A percentile compares a stretch with the other conserved stretches of the same genome.
Conservation (phyloP, 163 green algal genomes). For the Prototheca wickerhamii region DNA sequence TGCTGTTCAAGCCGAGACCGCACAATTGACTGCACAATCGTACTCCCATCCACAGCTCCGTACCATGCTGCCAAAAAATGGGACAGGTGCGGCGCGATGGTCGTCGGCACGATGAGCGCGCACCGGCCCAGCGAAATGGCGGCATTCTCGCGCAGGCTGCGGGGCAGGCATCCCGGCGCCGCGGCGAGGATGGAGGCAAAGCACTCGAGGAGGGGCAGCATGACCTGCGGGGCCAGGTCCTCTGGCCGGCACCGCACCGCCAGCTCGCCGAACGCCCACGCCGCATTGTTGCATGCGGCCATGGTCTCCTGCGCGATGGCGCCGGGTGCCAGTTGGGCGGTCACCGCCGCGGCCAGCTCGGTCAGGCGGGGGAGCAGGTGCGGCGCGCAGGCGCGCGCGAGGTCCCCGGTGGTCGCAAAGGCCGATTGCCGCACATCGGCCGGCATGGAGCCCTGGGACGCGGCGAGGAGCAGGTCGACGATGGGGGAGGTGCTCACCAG, state of each 20-base stretch:
- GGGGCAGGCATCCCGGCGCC: slow-evolving; percentile 37
- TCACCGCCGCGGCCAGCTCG: slow-evolving; percentile 31
- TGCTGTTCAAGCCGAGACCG: too few species aligned
- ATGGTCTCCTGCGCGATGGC: slow-evolving; percentile 43
- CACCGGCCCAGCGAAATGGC: slow-evolving; percentile 85
- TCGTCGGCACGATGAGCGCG: slow-evolving; percentile 52
- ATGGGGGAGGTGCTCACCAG: slow-evolving; percentile 50
- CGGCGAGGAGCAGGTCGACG: slow-evolving; percentile 26
- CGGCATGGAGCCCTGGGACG: neutral
- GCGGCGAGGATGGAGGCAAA: slow-evolving; percentile 45
- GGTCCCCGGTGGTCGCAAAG: slow-evolving; percentile 89
- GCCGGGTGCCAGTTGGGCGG: slow-evolving; percentile 49
- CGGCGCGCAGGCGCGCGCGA: slow-evolving; percentile 48
- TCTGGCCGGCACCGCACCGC: slow-evolving; percentile 1
- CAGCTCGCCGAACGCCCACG: slow-evolving; percentile 83
- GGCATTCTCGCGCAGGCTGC: slow-evolving; percentile 78
- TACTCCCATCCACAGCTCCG: neutral
- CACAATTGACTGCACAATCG: neutral
- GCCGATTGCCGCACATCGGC: slow-evolving; percentile 75
- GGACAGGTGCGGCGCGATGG: slow-evolving; percentile 19
- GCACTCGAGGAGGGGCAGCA: slow-evolving; percentile 26
- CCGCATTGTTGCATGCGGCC: slow-evolving; percentile 87
- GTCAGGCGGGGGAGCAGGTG: slow-evolving; percentile 22
- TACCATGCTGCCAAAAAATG: slow-evolving; percentile 22
- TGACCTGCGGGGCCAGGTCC: slow-evolving; percentile 33